Percentiles rank a stretch among this genome's conserved stretches.
Conservation (phyloP, 257 asterid genomes). For the Leonotis leonurus region DNA sequence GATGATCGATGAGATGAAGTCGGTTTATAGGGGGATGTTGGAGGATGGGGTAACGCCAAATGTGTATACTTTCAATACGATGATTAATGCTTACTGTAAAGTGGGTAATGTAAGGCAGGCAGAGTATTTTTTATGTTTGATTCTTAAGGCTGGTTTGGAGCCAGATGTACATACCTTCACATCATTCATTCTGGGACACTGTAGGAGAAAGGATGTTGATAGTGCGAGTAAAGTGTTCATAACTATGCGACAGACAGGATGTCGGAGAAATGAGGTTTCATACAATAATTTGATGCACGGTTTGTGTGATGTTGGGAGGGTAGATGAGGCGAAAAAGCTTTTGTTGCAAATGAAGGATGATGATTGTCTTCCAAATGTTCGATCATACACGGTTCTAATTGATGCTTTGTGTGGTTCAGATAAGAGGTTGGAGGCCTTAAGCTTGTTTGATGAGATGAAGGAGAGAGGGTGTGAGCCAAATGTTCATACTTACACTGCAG, state of each 20-base stretch:
- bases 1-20: slow-evolving; percentile 52
- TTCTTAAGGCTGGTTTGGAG: slow-evolving; percentile 52
- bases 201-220: slow-evolving; percentile 54
- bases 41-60: slow-evolving; percentile 55
- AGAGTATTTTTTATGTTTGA: slow-evolving; percentile 41
- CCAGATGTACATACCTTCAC: slow-evolving; percentile 71
- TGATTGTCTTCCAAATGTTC: slow-evolving; percentile 48
- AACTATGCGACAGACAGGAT: slow-evolving; percentile 50
- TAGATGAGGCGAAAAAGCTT: slow-evolving; percentile 48
- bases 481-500: slow-evolving; percentile 57
- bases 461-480: slow-evolving; percentile 64
- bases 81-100: slow-evolving; percentile 66
- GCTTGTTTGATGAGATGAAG: slow-evolving; percentile 54
- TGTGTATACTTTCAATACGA: slow-evolving; percentile 63
- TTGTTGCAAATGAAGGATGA: slow-evolving; percentile 59
- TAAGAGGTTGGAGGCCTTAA: slow-evolving; percentile 52
- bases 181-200: slow-evolving; percentile 67
- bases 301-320: slow-evolving; percentile 48
- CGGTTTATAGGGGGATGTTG: slow-evolving; percentile 52
- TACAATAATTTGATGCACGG: slow-evolving; percentile 67
- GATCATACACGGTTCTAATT: slow-evolving; percentile 61
- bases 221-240: slow-evolving; percentile 38
- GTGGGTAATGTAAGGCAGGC: slow-evolving; percentile 61
- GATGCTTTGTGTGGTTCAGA: slow-evolving; percentile 48
- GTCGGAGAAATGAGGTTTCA: slow-evolving; percentile 58